Evolutionary conservation across 129 eudicot genomes (phyloP).

Genomic region (Artemisia annua): DNA sequence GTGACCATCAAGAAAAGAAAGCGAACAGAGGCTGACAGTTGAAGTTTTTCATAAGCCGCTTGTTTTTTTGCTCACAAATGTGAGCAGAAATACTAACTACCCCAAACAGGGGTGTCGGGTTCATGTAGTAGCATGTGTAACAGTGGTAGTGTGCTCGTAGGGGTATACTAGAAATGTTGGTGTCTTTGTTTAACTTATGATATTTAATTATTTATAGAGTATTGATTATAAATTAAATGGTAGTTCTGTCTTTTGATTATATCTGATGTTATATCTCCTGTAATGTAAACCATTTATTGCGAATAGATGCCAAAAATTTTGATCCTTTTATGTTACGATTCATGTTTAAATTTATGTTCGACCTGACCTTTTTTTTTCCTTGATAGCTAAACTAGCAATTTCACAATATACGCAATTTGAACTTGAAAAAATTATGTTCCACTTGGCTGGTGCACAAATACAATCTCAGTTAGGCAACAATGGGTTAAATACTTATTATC

Average conservation of each 20-base stretch:
- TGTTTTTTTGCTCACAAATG: background rate
- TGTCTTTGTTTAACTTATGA: background rate
- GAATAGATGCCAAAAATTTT: background rate
- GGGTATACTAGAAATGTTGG: background rate
- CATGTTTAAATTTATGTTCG: too few species aligned
- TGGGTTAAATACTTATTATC: too few species aligned
- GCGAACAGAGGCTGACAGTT: slow-evolving; percentile 18
- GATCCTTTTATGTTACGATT: too few species aligned
- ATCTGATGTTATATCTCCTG: background rate
- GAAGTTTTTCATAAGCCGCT: background rate
- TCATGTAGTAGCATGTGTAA: background rate
- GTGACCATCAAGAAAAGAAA: slow-evolving; percentile 40
- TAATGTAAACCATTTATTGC: too few species aligned
- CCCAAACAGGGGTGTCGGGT: background rate
- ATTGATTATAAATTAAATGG: background rate
- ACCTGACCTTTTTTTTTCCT: too few species aligned
- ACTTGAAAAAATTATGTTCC: too few species aligned
- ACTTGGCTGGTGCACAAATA: too few species aligned
- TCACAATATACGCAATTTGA: too few species aligned
- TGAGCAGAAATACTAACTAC: slow-evolving; percentile 1
- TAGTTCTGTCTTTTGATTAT: background rate
- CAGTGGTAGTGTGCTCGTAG: background rate
- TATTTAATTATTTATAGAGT: background rate
- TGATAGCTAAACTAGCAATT: too few species aligned
- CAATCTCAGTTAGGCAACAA: too few species aligned